Conservation (phyloP, 139 green algal species). For the Volvox reticuliferus region DNA sequence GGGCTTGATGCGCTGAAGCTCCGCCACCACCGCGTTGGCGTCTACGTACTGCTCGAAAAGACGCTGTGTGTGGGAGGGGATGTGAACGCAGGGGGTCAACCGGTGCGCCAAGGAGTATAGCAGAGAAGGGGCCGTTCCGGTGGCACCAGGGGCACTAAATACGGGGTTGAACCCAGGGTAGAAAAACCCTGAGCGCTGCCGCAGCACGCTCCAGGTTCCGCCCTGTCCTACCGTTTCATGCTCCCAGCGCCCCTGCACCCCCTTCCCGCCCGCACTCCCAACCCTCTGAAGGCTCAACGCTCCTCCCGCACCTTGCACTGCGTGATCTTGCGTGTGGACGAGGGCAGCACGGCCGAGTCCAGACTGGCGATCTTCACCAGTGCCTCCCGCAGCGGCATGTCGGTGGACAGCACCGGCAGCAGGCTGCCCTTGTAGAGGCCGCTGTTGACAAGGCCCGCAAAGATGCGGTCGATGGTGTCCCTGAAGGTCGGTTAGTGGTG, state of each 20-base stretch:
- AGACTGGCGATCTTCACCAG: slow-evolving; percentile 54
- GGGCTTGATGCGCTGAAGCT: not conserved
- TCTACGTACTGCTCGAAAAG: slow-evolving; percentile 83
- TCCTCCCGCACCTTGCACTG: slow-evolving; percentile 63
- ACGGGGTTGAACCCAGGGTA: no score
- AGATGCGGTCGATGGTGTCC: slow-evolving; percentile 53
- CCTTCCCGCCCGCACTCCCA: not conserved
- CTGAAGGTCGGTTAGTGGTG: not conserved
- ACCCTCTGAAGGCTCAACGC: not conserved
- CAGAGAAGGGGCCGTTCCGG: no score
- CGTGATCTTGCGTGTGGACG: slow-evolving; percentile 83
- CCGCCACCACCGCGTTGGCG: slow-evolving; percentile 38
- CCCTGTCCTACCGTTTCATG: no score
- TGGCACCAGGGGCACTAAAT: not conserved
- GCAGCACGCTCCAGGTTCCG: no score
- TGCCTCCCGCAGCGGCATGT: slow-evolving; percentile 63
- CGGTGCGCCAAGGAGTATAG: no score
- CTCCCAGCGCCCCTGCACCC: not conserved
- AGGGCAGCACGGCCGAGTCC: slow-evolving; percentile 70
- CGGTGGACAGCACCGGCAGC: slow-evolving; percentile 69
- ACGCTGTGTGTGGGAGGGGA: slow-evolving; percentile 36
- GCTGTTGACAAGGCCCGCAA: slow-evolving; percentile 42
- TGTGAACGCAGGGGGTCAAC: not conserved
- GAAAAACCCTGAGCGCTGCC: no score
- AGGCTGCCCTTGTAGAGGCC: slow-evolving; percentile 51